Percentiles rank a stretch among this genome's conserved stretches.
Conservation (phyloP, 495 filamentous ascomycete genomes). For the Penicillium dipodomyicola region DNA sequence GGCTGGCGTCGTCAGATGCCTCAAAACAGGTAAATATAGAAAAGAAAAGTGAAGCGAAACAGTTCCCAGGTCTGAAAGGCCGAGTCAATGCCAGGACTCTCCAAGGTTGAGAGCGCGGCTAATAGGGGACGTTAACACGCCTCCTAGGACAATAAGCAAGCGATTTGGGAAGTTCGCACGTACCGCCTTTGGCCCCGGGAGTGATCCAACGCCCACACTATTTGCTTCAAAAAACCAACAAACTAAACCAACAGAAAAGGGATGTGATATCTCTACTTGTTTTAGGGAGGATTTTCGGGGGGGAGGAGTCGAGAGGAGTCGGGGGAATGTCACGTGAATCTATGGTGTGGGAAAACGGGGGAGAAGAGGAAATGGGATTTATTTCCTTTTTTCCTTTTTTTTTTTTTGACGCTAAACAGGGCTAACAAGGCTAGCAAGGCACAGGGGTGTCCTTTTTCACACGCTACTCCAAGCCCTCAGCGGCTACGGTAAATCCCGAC, state of each 20-base stretch:
- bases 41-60: constrained; percentile 8
- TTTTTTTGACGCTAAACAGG: constrained; percentile 6
- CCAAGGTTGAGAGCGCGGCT: constrained; percentile 22
- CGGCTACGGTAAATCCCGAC: constrained; percentile 14
- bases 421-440: constrained; percentile 6
- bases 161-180: constrained; percentile 21
- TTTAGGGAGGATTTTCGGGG: constrained; percentile 1
- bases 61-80: constrained; percentile 5
- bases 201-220: constrained; percentile 19
- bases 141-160: constrained; percentile 41
- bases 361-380: constrained; percentile 6
- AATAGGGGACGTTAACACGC: constrained; percentile 29
- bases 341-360: constrained; percentile 15
- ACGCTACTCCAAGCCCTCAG: constrained; percentile 18
- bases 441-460: constrained; percentile 9
- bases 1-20: constrained; percentile 19
- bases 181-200: constrained; percentile 29
- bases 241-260: constrained; percentile 12
- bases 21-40: constrained; percentile 10
- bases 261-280: constrained; percentile 1
- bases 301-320: constrained; percentile 28
- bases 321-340: constrained; percentile 28
- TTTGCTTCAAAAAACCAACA: constrained; percentile 11
- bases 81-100: constrained; percentile 13
- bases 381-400: constrained; percentile 6